phyloP scores from a whole-genome alignment of 2,329 filamentous ascomycete genomes.

The Fusarium begoniae region DNA sequence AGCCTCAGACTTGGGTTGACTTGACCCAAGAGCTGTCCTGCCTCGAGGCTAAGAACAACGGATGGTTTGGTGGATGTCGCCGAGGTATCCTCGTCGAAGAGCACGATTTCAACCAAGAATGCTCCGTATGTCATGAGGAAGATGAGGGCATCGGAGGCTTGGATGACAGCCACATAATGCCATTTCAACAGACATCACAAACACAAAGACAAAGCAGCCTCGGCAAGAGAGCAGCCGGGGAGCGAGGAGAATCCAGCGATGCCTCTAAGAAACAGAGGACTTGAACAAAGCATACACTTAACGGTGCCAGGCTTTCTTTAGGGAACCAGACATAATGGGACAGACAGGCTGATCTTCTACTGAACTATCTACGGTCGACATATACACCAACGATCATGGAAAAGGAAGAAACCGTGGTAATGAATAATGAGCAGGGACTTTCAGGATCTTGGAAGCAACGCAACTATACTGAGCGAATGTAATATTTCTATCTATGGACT shows the following conservation, averaged over 20 bases:
- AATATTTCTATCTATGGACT: neutral
- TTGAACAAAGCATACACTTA: constrained; percentile 20
- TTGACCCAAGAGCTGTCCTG: constrained; percentile 58
- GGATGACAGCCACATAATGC: constrained; percentile 42
- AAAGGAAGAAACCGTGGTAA: neutral
- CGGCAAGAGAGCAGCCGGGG: constrained; percentile 33
- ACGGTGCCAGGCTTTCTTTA: neutral
- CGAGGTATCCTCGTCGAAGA: constrained; percentile 53
- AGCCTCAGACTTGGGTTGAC: constrained; percentile 54
- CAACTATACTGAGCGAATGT: constrained; percentile 1
- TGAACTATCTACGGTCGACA: neutral
- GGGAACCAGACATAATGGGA: neutral
- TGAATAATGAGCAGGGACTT: neutral
- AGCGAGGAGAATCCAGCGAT: constrained; percentile 26
- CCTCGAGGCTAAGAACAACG: constrained; percentile 60
- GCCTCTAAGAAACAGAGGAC: constrained; percentile 46
- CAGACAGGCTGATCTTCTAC: too few species aligned
- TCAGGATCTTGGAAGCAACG: neutral
- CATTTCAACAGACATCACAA: neutral
- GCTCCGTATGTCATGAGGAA: constrained; percentile 54
- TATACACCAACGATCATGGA: neutral
- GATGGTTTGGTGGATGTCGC: constrained; percentile 55
- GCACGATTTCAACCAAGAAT: constrained; percentile 60
- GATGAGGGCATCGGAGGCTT: constrained; percentile 55
- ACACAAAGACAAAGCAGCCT: constrained; percentile 5